Evolutionary conservation across 2,329 filamentous ascomycete species (phyloP).

Genomic region (Aspergillus caelatus): DNA sequence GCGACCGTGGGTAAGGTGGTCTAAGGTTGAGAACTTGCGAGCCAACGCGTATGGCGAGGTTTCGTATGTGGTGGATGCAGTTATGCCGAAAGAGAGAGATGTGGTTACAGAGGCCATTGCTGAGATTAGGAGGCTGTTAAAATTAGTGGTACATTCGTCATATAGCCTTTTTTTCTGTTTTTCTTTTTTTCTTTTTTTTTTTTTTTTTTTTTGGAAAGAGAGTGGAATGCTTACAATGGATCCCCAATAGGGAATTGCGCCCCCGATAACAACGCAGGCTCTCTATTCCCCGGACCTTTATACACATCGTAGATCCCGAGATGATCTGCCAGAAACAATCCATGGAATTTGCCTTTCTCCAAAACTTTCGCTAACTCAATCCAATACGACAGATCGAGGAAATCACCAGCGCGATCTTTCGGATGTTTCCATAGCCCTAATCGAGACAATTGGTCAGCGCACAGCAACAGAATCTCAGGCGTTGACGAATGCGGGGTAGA

Average conservation of each 20-base stretch:
- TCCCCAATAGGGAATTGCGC: conserved; percentile 44
- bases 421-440: conserved; percentile 29
- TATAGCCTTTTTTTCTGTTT: background rate
- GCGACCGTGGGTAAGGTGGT: conserved; percentile 53
- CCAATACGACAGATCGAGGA: conserved; percentile 48
- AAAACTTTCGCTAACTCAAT: conserved; percentile 48
- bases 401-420: conserved; percentile 34
- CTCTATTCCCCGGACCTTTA: conserved; percentile 41
- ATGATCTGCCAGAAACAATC: conserved; percentile 52
- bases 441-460: background rate
- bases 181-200: background rate
- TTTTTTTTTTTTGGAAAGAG: background rate
- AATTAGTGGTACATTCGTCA: background rate
- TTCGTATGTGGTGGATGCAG: conserved; percentile 56
- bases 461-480: background rate
- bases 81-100: conserved; percentile 51
- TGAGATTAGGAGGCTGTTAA: conserved; percentile 33
- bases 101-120: conserved; percentile 50
- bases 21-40: conserved; percentile 54
- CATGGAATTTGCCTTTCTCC: conserved; percentile 50
- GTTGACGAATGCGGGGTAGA: background rate
- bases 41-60: conserved; percentile 54
- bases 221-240: conserved; percentile 26
- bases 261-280: conserved; percentile 38
- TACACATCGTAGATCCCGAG: conserved; percentile 49